Evolutionary conservation across 2,329 filamentous ascomycete species (phyloP).

Genomic region (Penicillium griseofulvum): DNA sequence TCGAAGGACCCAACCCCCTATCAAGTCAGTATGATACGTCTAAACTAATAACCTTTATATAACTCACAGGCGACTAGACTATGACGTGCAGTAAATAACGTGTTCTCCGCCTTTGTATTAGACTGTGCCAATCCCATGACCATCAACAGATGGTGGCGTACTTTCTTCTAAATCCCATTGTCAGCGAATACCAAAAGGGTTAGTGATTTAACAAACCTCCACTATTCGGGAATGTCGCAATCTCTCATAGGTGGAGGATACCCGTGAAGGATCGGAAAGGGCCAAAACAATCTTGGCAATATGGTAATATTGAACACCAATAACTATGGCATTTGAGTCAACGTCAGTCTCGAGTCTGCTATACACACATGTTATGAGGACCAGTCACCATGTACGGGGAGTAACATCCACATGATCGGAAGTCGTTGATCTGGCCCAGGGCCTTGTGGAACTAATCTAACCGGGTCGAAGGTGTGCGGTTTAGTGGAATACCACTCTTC

Average conservation of each 20-base stretch:
- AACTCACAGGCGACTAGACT: slow-evolving; percentile 27
- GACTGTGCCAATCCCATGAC: slow-evolving; percentile 27
- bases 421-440: slow-evolving; percentile 22
- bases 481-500: slow-evolving; percentile 24
- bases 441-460: slow-evolving; percentile 22
- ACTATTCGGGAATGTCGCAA: slow-evolving; percentile 21
- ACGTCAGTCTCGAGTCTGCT: background rate
- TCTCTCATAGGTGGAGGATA: slow-evolving; percentile 17
- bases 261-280: slow-evolving; percentile 14
- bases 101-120: slow-evolving; percentile 27
- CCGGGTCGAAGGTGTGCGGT: slow-evolving; percentile 28
- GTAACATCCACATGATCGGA: slow-evolving; percentile 32
- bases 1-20: slow-evolving; percentile 30
- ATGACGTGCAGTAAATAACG: slow-evolving; percentile 27
- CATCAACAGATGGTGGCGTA: slow-evolving; percentile 23
- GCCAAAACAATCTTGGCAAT: slow-evolving; percentile 32
- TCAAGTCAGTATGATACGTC: background rate
- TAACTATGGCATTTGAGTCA: slow-evolving; percentile 20
- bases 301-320: slow-evolving; percentile 38
- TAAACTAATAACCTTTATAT: background rate
- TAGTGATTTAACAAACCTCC: slow-evolving; percentile 15
- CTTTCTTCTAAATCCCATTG: slow-evolving; percentile 16
- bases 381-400: slow-evolving; percentile 29
- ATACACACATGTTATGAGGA: background rate
- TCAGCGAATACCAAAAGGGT: background rate